Evolutionary conservation across 192 early-diverging fungal species (phyloP).

Genomic region (Physocladia obscura): DNA sequence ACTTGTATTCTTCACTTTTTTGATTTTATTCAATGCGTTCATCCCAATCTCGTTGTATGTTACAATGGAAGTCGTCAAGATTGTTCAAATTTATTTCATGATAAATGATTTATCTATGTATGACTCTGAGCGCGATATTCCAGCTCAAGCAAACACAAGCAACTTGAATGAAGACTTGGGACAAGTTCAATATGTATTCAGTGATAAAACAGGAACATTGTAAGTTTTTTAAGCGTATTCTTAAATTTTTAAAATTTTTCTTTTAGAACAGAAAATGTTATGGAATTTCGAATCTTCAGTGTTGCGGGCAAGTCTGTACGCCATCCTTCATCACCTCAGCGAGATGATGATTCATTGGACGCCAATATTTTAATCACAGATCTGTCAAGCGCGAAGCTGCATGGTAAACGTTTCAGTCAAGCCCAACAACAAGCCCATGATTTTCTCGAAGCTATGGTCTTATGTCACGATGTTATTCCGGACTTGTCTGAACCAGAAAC

Average conservation of each 20-base stretch:
- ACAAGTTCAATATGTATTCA: slow-evolving; percentile 82
- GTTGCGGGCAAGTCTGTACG: slow-evolving; percentile 30
- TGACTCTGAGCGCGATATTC: slow-evolving; percentile 65
- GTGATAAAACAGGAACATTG: slow-evolving; percentile 87
- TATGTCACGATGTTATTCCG: slow-evolving; percentile 84
- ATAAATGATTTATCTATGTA: slow-evolving; percentile 80
- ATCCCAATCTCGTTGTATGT: slow-evolving; percentile 89
- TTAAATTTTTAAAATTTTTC: not conserved
- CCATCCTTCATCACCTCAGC: slow-evolving; percentile 22
- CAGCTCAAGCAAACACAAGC: slow-evolving; percentile 74
- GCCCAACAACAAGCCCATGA: slow-evolving; percentile 37
- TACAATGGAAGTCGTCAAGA: slow-evolving; percentile 80
- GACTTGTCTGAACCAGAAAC: slow-evolving; percentile 44
- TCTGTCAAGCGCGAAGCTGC: not conserved
- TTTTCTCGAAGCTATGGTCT: slow-evolving; percentile 74
- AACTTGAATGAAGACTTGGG: slow-evolving; percentile 85
- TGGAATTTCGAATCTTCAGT: slow-evolving; percentile 63
- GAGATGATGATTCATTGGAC: slow-evolving; percentile 14
- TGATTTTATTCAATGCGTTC: slow-evolving; percentile 81
- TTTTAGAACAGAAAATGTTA: slow-evolving; percentile 72
- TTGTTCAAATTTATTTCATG: slow-evolving; percentile 74
- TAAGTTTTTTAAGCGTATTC: slow-evolving; percentile 9
- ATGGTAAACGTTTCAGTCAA: not conserved
- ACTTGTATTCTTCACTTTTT: slow-evolving; percentile 62
- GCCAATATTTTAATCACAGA: slow-evolving; percentile 22